A percentile compares a stretch with the other conserved stretches of the same genome.
phyloP scores from a whole-genome alignment of 116 monocot species.

The Iris pallida region DNA sequence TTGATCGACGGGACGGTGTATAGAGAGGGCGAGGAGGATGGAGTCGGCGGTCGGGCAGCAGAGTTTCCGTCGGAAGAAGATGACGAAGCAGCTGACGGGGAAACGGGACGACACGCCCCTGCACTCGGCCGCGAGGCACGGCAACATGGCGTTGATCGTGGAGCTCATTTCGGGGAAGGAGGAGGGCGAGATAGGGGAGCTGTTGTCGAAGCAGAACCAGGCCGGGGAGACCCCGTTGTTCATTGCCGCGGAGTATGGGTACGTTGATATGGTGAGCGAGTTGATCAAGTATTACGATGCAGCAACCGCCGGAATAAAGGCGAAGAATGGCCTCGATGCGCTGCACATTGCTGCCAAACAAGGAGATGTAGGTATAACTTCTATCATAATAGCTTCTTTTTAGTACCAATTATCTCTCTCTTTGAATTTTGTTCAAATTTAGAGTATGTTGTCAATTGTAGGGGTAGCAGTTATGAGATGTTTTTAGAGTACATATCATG shows the following conservation, averaged over 20 bases:
- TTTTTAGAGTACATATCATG: no score
- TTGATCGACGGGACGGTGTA: background rate
- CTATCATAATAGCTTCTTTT: no score
- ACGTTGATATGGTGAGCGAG: conserved; percentile 63
- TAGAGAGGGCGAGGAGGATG: conserved; percentile 18
- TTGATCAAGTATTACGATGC: conserved; percentile 66
- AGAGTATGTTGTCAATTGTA: no score
- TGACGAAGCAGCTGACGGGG: conserved; percentile 86
- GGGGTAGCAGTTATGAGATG: no score
- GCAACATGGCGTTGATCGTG: conserved; percentile 44
- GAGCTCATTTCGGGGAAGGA: conserved; percentile 34
- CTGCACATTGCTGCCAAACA: conserved; percentile 77
- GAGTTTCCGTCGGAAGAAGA: conserved; percentile 72
- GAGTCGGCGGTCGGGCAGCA: conserved; percentile 40
- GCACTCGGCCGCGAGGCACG: conserved; percentile 68
- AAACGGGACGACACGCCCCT: conserved; percentile 77
- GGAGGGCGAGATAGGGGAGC: conserved; percentile 37
- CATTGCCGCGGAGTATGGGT: conserved; percentile 88
- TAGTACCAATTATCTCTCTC: no score
- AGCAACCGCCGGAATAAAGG: conserved; percentile 55
- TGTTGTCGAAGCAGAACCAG: conserved; percentile 70
- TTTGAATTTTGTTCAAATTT: no score
- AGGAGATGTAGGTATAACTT: conserved; percentile 93
- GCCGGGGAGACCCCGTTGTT: conserved; percentile 78
- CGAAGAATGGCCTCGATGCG: conserved; percentile 84